Evolutionary conservation across 2,329 filamentous ascomycete genomes (phyloP).

Genomic region (Aspergillus sp.): DNA sequence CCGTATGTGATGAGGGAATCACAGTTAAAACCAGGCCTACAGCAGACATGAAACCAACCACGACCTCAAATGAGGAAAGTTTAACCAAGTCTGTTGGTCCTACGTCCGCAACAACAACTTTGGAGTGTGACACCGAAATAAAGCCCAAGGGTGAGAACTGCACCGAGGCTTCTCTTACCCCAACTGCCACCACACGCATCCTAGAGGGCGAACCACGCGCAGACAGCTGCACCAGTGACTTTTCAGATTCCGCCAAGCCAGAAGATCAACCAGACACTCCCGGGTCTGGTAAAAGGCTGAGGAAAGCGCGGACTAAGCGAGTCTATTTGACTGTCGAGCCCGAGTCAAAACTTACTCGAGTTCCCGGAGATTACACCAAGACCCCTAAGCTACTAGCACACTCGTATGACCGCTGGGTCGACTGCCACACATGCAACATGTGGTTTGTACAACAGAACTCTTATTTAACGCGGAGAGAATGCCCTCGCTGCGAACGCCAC

Average conservation of each 20-base stretch:
- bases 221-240: slow-evolving; percentile 24
- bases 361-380: slow-evolving; percentile 78
- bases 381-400: slow-evolving; percentile 74
- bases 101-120: slow-evolving; percentile 28
- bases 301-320: slow-evolving; percentile 24
- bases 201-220: slow-evolving; percentile 8
- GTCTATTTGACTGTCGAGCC: slow-evolving; percentile 41
- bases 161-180: slow-evolving; percentile 9
- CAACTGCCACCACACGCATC: slow-evolving; percentile 7
- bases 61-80: slow-evolving; percentile 3
- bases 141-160: slow-evolving; percentile 13
- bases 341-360: slow-evolving; percentile 45
- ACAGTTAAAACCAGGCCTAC: slow-evolving; percentile 25
- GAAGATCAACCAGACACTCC: slow-evolving; percentile 26
- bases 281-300: slow-evolving; percentile 20
- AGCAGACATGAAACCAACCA: slow-evolving; percentile 3
- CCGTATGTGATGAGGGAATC: slow-evolving; percentile 27
- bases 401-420: slow-evolving; percentile 78
- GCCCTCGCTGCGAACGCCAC: slow-evolving; percentile 90
- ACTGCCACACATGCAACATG: slow-evolving; percentile 78
- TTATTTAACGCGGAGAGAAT: slow-evolving; percentile 81
- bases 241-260: slow-evolving; percentile 26
- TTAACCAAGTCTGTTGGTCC: neutral
- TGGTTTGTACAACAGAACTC: slow-evolving; percentile 87
- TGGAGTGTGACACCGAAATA: slow-evolving; percentile 26